Conservation (phyloP, 306 rosid genomes). For the Prunus mongolica region DNA sequence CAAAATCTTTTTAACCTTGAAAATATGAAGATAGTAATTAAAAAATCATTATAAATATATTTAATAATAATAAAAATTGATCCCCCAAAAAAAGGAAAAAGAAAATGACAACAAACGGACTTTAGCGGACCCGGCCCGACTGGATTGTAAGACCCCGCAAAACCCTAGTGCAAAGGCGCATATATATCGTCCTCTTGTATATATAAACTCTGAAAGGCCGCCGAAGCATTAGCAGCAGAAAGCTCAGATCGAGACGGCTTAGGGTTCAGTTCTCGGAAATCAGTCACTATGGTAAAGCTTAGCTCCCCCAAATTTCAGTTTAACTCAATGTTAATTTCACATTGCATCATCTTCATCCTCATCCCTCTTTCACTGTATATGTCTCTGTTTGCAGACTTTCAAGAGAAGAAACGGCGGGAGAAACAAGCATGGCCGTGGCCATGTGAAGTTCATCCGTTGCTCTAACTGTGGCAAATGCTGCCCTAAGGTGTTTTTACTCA, state of each 20-base stretch:
- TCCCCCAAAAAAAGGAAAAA: no score
- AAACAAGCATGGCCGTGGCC: conserved; percentile 97
- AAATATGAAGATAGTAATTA: no score
- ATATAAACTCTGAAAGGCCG: not conserved
- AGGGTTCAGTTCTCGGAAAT: conserved; percentile 1
- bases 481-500: conserved; percentile 59
- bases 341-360: not conserved
- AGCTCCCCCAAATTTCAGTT: not conserved
- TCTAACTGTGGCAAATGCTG: conserved; percentile 98
- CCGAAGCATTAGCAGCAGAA: conserved; percentile 7
- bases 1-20: no score
- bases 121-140: not conserved
- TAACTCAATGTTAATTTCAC: not conserved
- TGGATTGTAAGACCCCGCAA: not conserved
- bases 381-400: conserved; percentile 54
- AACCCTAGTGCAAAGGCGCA: not conserved
- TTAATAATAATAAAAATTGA: no score
- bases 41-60: no score
- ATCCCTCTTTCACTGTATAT: not conserved
- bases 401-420: conserved; percentile 96
- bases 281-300: not conserved
- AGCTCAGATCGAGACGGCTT: conserved; percentile 7
- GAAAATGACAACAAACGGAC: not conserved
- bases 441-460: conserved; percentile 83
- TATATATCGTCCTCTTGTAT: not conserved